Evolutionary conservation across 345 rosid genomes (phyloP).

Genomic region (Eucalyptus tenuipes): DNA sequence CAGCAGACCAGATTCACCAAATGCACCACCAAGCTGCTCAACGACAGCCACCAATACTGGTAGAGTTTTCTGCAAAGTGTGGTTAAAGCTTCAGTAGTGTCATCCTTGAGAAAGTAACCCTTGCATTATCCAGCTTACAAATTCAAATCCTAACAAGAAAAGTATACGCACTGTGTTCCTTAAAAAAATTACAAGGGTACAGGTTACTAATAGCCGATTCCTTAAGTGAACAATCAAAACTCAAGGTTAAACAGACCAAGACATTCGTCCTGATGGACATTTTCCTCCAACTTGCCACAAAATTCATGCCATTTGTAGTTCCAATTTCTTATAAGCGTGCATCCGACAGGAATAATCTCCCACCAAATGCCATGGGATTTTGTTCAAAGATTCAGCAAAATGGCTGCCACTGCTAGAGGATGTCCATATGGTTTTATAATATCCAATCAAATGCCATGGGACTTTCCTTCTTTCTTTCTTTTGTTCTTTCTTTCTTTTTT

Average conservation of each 20-base stretch:
- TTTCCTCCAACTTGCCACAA: background rate
- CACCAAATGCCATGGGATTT: background rate
- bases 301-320: background rate
- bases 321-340: background rate
- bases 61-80: constrained; percentile 55
- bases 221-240: background rate
- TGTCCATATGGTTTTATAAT: background rate
- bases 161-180: background rate
- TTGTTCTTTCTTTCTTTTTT: background rate
- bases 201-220: background rate
- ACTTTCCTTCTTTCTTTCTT: background rate
- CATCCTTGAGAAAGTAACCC: background rate
- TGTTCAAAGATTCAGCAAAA: background rate
- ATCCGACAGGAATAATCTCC: background rate
- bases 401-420: background rate
- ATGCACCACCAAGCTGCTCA: constrained; percentile 73
- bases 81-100: background rate
- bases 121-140: background rate
- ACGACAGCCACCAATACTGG: constrained; percentile 88
- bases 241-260: background rate
- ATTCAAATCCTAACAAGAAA: background rate
- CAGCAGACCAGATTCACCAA: constrained; percentile 80
- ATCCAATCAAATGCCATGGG: background rate
- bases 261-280: background rate
- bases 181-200: background rate